Conservation (phyloP, 116 monocot species). For the Papilionanthe hybrid region DNA sequence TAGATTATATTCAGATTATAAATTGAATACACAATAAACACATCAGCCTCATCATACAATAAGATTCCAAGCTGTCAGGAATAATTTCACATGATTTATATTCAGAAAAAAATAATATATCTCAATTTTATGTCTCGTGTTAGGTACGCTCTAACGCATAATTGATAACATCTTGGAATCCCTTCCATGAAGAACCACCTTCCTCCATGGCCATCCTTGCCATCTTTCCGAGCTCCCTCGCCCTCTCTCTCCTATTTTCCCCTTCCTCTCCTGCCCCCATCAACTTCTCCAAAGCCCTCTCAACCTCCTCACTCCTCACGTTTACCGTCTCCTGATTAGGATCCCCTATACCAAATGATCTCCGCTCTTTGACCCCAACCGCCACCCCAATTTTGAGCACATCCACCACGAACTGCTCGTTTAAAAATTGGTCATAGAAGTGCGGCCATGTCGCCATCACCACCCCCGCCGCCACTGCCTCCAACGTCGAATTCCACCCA, state of each 20-base stretch:
- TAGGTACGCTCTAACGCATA: not conserved
- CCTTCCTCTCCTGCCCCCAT: not conserved
- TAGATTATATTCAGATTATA: too few relatives aligned
- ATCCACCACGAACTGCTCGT: slow-evolving; percentile 27
- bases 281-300: not conserved
- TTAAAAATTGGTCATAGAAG: slow-evolving; percentile 27
- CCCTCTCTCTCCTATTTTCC: not conserved
- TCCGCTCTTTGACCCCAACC: slow-evolving; percentile 10
- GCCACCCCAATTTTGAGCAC: slow-evolving; percentile 19
- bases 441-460: slow-evolving; percentile 36
- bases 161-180: not conserved
- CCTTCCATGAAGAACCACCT: not conserved
- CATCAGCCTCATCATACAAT: too few relatives aligned
- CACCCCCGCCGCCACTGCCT: slow-evolving; percentile 20
- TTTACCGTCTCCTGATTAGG: not conserved
- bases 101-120: too few relatives aligned
- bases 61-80: too few relatives aligned
- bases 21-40: too few relatives aligned
- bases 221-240: not conserved
- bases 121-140: too few relatives aligned
- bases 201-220: not conserved
- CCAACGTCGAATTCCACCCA: slow-evolving; percentile 30
- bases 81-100: too few relatives aligned
- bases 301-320: not conserved
- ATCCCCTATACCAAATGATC: too few relatives aligned